Evolutionary conservation across 208 protist genomes (phyloP), one percentile per base, ranked within the genome.

Genomic region (Wallacemonas sp.): DNA sequence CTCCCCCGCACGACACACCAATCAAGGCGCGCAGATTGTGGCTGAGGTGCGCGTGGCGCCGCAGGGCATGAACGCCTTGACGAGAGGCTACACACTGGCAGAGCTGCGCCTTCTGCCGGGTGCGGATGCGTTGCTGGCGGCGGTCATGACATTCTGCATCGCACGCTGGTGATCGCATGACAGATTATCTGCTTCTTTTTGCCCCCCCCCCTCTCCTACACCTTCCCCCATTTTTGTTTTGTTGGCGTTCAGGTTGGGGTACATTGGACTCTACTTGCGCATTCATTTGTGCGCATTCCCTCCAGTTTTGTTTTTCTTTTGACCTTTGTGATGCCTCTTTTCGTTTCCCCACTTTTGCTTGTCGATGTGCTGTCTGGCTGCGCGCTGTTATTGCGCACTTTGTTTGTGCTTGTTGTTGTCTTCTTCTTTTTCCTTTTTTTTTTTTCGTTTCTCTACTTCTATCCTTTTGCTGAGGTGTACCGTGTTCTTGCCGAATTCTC

Each of bases 41-140:
- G 87, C 80, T 1, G 84, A 90, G 54, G 53, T 93, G 8, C 68
- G 68, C 19, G 66, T 88, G 27, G 60, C 64, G 46, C 58, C 60
- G 2, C 34, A 74, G 21, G 36, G 49, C 22, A 62, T 71, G 42
- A 39, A 69, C 2, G 66, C 68, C 39, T 58, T 74, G 27, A 33
- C 60, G 12, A 82, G 83, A 63, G 74, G 79, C 28, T 72, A 72
- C 41, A 61, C 63, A 36, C 55, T 88, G 28, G 75, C 68, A 11
- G 84, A 94, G 67, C 66, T 94, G 1, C 75, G 53, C 44, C 39
- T 94, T 4, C 72, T 68, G 34, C 49, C 76, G 0, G 88, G 84
- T 15, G 80, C 75, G 0, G 88, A 94, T 72, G 84, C 80, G 33
- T 77, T 94, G 45, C 66, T 94, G 22, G 74, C 91, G 44, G 72